Conservation (phyloP, 73 alveolate genomes). For the Loxodes magnus region DNA sequence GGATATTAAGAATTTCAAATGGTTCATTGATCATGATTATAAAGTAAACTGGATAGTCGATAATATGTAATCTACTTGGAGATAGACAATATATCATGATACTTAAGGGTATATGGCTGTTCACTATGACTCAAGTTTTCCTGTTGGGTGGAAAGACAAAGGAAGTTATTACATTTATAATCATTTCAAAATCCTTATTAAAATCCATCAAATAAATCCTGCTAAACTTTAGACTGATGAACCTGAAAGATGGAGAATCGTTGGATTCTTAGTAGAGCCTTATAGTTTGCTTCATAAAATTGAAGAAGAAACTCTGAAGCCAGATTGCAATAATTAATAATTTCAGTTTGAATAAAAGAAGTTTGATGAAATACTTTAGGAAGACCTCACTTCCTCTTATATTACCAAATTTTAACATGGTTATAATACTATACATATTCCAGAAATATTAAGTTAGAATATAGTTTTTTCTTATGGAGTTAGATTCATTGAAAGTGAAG, state of each 20-base stretch:
- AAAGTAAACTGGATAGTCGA: conserved; percentile 22
- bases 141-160: neutral
- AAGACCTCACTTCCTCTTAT: neutral
- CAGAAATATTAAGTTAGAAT: neutral
- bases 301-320: neutral
- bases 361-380: neutral
- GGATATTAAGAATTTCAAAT: conserved; percentile 13
- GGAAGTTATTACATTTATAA: conserved; percentile 1
- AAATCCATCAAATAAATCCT: too few relatives aligned
- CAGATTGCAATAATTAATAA: neutral
- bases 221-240: too few relatives aligned
- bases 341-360: neutral
- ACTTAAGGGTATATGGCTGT: neutral
- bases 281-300: neutral
- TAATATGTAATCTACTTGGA: neutral
- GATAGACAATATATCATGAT: neutral
- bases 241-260: neutral
- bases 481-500: neutral
- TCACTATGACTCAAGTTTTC: conserved; percentile 12
- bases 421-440: neutral
- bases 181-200: neutral
- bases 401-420: neutral
- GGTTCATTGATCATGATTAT: conserved; percentile 35
- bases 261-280: conserved; percentile 15
- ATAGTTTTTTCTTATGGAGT: conserved; percentile 3